These are phyloP conservation scores for Speleostelium caveatum DNA, from an alignment of 78 protist species.

Conservation along the genomic window DNA sequence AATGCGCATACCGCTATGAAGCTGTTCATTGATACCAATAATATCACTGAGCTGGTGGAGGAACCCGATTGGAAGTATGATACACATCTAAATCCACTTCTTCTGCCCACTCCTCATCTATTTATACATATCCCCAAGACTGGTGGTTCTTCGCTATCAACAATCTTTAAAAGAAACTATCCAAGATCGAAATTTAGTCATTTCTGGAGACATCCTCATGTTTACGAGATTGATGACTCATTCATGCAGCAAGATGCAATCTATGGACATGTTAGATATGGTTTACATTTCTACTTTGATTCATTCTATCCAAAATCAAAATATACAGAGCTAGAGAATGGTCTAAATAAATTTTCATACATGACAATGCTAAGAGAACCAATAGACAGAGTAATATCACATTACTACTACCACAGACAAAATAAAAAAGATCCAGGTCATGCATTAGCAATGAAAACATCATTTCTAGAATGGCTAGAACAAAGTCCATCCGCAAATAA, in stretches of 20 bases:
- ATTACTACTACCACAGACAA: conserved; percentile 73
- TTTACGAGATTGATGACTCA: neutral
- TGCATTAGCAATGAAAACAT: conserved; percentile 14
- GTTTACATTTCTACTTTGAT: conserved; percentile 42
- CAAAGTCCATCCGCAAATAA: conserved; percentile 30
- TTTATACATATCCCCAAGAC: conserved; percentile 69
- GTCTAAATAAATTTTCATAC: conserved; percentile 31
- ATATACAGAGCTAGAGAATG: neutral
- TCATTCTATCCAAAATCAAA: no score
- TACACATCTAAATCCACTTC: conserved; percentile 5
- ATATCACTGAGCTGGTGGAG: no score
- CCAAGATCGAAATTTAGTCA: conserved; percentile 22
- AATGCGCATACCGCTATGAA: no score
- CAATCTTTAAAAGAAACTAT: conserved; percentile 55
- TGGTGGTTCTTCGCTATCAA: conserved; percentile 32
- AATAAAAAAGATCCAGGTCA: conserved; percentile 70
- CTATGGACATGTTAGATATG: conserved; percentile 60
- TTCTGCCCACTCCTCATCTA: conserved; percentile 48
- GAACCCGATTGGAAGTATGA: conserved; percentile 37
- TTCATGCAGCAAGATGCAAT: neutral
- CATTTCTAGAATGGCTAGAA: conserved; percentile 37
- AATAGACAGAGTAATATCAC: conserved; percentile 65
- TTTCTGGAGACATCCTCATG: conserved; percentile 50
- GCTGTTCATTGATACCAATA: no score
- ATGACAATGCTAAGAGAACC: conserved; percentile 78